Conservation (phyloP, 495 filamentous ascomycete genomes). For the Clavariopsis aquatica region DNA sequence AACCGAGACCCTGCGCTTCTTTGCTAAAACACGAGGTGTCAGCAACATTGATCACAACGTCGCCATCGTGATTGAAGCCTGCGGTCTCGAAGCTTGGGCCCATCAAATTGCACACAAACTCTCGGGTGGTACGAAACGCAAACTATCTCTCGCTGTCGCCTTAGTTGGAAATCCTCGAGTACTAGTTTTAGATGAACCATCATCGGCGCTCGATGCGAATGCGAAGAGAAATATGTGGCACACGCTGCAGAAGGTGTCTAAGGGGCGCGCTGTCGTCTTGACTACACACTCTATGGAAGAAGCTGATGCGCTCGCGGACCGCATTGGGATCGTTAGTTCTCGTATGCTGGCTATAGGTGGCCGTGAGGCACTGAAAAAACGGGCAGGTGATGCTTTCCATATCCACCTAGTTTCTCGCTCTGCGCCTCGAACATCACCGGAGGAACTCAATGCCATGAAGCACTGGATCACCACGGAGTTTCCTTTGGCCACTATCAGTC, state of each 20-base stretch:
- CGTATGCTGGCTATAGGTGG: conserved; percentile 42
- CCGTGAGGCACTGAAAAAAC: conserved; percentile 55
- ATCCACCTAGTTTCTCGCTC: conserved; percentile 24
- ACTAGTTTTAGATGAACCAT: conserved; percentile 54
- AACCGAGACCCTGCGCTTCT: conserved; percentile 68
- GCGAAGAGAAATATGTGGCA: conserved; percentile 55
- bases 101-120: conserved; percentile 44
- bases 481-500: background rate
- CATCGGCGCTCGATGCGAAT: conserved; percentile 54
- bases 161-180: conserved; percentile 56
- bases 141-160: conserved; percentile 54
- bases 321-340: conserved; percentile 31
- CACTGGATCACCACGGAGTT: conserved; percentile 12
- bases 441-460: conserved; percentile 15
- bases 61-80: conserved; percentile 33
- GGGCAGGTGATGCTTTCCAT: conserved; percentile 34
- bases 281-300: conserved; percentile 49
- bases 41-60: conserved; percentile 66
- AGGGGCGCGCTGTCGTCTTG: conserved; percentile 47
- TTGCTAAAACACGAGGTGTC: conserved; percentile 69
- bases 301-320: conserved; percentile 35
- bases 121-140: conserved; percentile 59
- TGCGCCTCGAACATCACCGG: conserved; percentile 6
- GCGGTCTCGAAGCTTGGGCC: conserved; percentile 41
- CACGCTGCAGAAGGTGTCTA: conserved; percentile 38